Evolutionary conservation across 192 early-diverging fungal species (phyloP).

Genomic region (Coemansia sp.): DNA sequence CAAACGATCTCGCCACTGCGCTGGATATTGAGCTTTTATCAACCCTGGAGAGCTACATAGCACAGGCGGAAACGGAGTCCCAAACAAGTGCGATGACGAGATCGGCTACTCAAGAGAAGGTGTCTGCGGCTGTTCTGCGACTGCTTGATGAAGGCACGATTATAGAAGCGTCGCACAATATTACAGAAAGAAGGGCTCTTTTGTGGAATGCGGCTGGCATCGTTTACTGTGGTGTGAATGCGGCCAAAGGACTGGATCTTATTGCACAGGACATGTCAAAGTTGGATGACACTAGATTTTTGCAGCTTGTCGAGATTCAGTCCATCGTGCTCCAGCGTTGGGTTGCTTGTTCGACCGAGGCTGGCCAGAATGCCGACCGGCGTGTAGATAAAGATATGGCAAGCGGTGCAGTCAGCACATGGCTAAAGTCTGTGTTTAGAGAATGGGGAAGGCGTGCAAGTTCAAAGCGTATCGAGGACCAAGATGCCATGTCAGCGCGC

Average conservation of each 20-base stretch:
- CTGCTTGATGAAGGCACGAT: not conserved
- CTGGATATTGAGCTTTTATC: slow-evolving; percentile 13
- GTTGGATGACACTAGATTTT: not conserved
- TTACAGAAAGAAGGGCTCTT: slow-evolving; percentile 8
- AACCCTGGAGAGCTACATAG: slow-evolving; percentile 16
- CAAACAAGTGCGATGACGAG: not conserved
- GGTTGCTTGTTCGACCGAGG: slow-evolving; percentile 1
- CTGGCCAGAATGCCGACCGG: not conserved
- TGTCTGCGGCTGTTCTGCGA: slow-evolving; percentile 1
- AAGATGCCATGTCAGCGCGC: not conserved
- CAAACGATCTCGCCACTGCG: not conserved
- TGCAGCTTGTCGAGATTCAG: slow-evolving; percentile 7
- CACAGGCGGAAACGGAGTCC: not conserved
- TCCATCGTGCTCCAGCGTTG: slow-evolving; percentile 19
- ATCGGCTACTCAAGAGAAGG: slow-evolving; percentile 14
- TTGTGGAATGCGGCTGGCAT: slow-evolving; percentile 19
- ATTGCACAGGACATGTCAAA: not conserved
- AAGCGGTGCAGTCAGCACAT: slow-evolving; percentile 6
- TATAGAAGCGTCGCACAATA: not conserved
- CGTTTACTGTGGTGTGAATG: slow-evolving; percentile 16
- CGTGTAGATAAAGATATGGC: not conserved
- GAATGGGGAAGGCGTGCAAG: slow-evolving; percentile 24
- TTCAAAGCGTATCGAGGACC: no score
- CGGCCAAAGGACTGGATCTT: slow-evolving; percentile 9
- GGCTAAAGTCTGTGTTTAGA: slow-evolving; percentile 34